Conservation (phyloP, 306 rosid genomes). For the Cotoneaster glaucophyllus region DNA sequence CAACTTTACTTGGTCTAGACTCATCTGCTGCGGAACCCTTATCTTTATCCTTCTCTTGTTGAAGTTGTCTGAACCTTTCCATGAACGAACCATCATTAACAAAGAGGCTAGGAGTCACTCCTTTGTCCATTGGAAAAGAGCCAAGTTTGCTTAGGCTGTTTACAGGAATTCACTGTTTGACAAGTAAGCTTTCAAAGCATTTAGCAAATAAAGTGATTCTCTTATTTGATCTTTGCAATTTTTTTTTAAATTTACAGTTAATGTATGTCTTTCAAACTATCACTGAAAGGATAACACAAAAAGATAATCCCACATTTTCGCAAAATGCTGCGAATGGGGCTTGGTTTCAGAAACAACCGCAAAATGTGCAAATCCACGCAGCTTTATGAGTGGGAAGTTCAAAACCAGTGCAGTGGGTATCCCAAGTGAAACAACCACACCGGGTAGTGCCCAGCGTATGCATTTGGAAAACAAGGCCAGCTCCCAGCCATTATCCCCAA, state of each 20-base stretch:
- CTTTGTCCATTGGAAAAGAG: conserved; percentile 70
- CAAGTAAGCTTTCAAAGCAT: conserved; percentile 48
- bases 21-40: conserved; percentile 35
- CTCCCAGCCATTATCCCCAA: neutral
- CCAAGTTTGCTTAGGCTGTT: conserved; percentile 45
- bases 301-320: neutral
- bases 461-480: neutral
- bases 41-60: conserved; percentile 62
- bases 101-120: conserved; percentile 74
- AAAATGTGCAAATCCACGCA: neutral
- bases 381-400: neutral
- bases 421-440: neutral
- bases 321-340: neutral
- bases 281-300: neutral
- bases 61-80: conserved; percentile 96
- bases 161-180: conserved; percentile 60
- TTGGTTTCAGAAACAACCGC: neutral
- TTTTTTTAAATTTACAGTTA: neutral
- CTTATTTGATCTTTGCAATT: conserved; percentile 2
- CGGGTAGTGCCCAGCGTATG: too few species aligned
- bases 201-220: conserved; percentile 30
- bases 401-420: neutral
- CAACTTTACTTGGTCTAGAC: conserved; percentile 53
- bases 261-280: neutral
- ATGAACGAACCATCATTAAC: conserved; percentile 96